Percentiles rank a stretch among this genome's conserved stretches.
These are phyloP conservation scores for Phytophthora syringae DNA, from an alignment of 352 stramenopile genomes.

Conservation along the genomic window DNA sequence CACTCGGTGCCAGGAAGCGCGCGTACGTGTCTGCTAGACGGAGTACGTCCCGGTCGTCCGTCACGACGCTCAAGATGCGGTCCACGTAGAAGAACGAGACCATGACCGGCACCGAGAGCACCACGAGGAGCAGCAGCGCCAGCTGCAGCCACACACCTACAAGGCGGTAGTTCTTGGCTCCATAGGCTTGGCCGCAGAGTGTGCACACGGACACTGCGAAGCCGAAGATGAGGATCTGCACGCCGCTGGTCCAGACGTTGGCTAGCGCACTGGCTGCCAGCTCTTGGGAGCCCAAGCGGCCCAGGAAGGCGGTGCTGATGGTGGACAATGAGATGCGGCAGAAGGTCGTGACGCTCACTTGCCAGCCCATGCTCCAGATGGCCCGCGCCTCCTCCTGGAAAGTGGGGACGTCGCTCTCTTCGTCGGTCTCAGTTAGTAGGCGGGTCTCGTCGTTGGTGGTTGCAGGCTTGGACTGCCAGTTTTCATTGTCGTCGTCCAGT, in stretches of 20 bases:
- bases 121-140: slow-evolving; percentile 74
- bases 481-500: slow-evolving; percentile 19
- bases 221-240: slow-evolving; percentile 86
- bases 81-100: slow-evolving; percentile 89
- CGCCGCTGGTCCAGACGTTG: slow-evolving; percentile 81
- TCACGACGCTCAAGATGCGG: slow-evolving; percentile 66
- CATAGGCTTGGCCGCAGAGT: slow-evolving; percentile 81
- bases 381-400: slow-evolving; percentile 61
- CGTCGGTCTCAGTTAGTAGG: slow-evolving; percentile 12
- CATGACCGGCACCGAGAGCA: slow-evolving; percentile 81
- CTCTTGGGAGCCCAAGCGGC: slow-evolving; percentile 77
- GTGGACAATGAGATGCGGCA: slow-evolving; percentile 80
- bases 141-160: slow-evolving; percentile 86
- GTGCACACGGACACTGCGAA: slow-evolving; percentile 84
- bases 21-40: slow-evolving; percentile 70
- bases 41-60: slow-evolving; percentile 72
- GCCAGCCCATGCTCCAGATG: slow-evolving; percentile 87
- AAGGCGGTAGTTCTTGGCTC: slow-evolving; percentile 78
- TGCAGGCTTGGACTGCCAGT: slow-evolving; percentile 26
- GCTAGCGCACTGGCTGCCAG: slow-evolving; percentile 74
- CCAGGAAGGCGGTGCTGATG: slow-evolving; percentile 82
- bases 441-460: slow-evolving; percentile 9
- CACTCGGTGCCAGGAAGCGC: slow-evolving; percentile 61
- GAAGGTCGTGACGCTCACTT: slow-evolving; percentile 84
- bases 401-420: slow-evolving; percentile 48